Evolutionary conservation across 2,329 filamentous ascomycete genomes (phyloP), one percentile per base, ranked within the genome.

Genomic region (Cadophora sp.): DNA sequence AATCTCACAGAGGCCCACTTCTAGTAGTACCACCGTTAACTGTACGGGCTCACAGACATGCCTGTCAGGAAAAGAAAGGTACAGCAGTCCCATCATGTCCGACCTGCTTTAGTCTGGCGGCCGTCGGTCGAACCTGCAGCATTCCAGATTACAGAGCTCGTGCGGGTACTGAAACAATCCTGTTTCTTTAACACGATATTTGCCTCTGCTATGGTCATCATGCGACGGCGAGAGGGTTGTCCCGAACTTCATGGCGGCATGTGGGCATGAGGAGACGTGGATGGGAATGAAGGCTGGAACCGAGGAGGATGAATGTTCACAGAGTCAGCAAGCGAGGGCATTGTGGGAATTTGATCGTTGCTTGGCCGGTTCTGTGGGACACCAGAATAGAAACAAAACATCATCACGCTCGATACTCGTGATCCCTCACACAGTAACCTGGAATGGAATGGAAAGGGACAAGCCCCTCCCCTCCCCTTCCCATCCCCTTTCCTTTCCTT

Each of bases 371-470:
- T 60, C 26, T 22, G 66, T 59, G 62, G 56, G 66, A 50, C 46
- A 62, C 66, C 37, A 61, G 58, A 68, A 68, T 68, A 68, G 66
- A 60, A 48, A 48, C 31, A 60, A 27, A 40, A 53, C 48, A 24
- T 37, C 46, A n/a, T 50, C 27, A 50, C 48, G 14, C 26, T 63
- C 31, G 11, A 53, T 26, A 51, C 61, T 26, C 61, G 31, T 50
- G 56, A 59, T 59, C 22, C 34, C 55, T 37, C 55, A 56, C 53
- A 24, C 31, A 14, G 19, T 19, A 58, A 37, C 34, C 22, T 27
- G 50, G 12, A 53, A 6, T 26, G 50, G 8, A 22, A 37, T 37
- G 55, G 31, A 11, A 43, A n/a, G n/a, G n/a, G n/a, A n/a, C n/a
- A n/a, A n/a, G n/a, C n/a, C n/a, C n/a, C n/a, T n/a, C n/a, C n/a